Evolutionary conservation across 176 grass and related monocot species (phyloP).

Genomic region (Calamus simplicifolius): DNA sequence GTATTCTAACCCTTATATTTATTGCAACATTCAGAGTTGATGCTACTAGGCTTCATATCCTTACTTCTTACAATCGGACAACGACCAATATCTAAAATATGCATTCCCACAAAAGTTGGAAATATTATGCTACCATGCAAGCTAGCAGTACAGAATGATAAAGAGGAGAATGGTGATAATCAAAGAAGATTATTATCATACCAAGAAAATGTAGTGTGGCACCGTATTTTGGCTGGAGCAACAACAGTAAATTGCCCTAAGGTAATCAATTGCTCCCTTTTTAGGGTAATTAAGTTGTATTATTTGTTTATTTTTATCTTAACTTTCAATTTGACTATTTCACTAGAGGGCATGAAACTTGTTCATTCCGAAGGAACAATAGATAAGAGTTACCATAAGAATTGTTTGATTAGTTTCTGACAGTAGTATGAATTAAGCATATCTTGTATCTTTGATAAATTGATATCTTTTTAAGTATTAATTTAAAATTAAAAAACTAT

Average conservation of each 20-base stretch:
- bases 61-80: constrained; percentile 65
- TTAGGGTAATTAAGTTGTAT: too few relatives aligned
- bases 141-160: background rate
- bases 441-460: too few relatives aligned
- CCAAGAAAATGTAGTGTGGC: constrained; percentile 11
- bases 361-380: too few relatives aligned
- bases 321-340: too few relatives aligned
- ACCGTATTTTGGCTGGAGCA: constrained; percentile 29
- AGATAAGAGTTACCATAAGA: too few relatives aligned
- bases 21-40: constrained; percentile 35
- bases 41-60: constrained; percentile 83
- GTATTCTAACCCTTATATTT: too few relatives aligned
- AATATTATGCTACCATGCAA: constrained; percentile 66
- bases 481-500: too few relatives aligned
- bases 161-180: background rate
- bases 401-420: too few relatives aligned
- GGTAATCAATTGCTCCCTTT: constrained; percentile 6
- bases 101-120: constrained; percentile 34
- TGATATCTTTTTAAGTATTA: too few relatives aligned
- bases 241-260: background rate
- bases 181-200: constrained; percentile 29
- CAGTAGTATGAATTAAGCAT: too few relatives aligned
- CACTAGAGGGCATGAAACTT: too few relatives aligned
- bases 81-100: constrained; percentile 49
- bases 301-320: too few relatives aligned